Percentiles rank a stretch among this genome's conserved stretches.
These are phyloP conservation scores for Neurospora hispaniola DNA, from an alignment of 495 filamentous ascomycete genomes.

Conservation along the genomic window DNA sequence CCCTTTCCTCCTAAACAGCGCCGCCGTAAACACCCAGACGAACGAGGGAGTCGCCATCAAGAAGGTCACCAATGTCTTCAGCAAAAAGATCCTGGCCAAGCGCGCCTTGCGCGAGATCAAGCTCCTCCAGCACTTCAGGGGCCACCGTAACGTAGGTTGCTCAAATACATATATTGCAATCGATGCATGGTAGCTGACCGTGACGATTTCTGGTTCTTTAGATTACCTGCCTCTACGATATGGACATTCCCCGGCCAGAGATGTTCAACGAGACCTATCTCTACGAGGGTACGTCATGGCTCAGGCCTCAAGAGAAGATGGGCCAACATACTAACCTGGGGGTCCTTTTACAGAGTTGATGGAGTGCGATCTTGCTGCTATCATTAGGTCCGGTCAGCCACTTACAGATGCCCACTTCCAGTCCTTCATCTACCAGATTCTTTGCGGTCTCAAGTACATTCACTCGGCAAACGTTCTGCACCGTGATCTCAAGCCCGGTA, in stretches of 20 bases:
- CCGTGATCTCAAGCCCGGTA: constrained; percentile 92
- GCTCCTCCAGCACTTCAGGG: constrained; percentile 93
- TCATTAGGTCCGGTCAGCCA: constrained; percentile 91
- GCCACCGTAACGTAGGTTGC: constrained; percentile 47
- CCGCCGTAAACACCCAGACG: constrained; percentile 82
- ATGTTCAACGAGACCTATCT: constrained; percentile 99
- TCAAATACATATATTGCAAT: neutral
- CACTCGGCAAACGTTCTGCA: constrained; percentile 97
- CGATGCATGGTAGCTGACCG: constrained; percentile 6
- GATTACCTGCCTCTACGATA: constrained; percentile 99
- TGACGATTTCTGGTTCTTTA: constrained; percentile 21
- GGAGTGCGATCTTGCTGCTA: constrained; percentile 97
- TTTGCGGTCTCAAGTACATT: constrained; percentile 95
- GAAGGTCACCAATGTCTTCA: constrained; percentile 99
- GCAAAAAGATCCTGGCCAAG: constrained; percentile 99
- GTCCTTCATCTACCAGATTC: constrained; percentile 90
- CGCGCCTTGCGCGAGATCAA: constrained; percentile 96
- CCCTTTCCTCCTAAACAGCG: constrained; percentile 37
- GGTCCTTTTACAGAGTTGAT: constrained; percentile 64
- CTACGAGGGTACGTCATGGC: constrained; percentile 69
- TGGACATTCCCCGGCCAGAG: constrained; percentile 96
- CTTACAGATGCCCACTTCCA: constrained; percentile 95
- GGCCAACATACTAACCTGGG: constrained; percentile 3
- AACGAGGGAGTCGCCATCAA: constrained; percentile 97
- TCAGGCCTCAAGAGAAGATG: neutral